phyloP scores from a whole-genome alignment of 345 rosid species.

The Turritis glabra region DNA sequence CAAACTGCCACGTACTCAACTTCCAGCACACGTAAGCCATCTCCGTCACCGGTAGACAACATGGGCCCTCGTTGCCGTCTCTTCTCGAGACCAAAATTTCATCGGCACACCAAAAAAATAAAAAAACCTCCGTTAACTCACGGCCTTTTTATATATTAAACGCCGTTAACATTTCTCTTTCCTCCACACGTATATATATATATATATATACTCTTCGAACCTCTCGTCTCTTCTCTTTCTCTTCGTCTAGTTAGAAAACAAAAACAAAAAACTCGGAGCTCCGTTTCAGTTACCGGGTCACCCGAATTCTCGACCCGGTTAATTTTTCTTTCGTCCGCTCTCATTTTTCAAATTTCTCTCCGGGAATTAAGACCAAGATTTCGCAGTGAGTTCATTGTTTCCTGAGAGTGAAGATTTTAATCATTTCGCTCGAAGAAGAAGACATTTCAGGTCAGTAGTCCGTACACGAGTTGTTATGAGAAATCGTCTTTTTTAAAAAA shows the following conservation, averaged over 20 bases:
- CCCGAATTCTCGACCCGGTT: constrained; percentile 24
- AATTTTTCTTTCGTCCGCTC: background rate
- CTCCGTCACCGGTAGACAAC: constrained; percentile 44
- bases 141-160: constrained; percentile 33
- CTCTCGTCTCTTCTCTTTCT: constrained; percentile 35
- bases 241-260: background rate
- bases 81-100: constrained; percentile 41
- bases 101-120: constrained; percentile 21
- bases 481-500: no score
- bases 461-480: background rate
- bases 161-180: constrained; percentile 44
- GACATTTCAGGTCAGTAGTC: constrained; percentile 32
- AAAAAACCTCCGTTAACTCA: constrained; percentile 51
- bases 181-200: constrained; percentile 52
- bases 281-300: constrained; percentile 31
- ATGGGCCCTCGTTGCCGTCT: constrained; percentile 64
- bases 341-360: constrained; percentile 4
- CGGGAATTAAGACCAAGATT: no score
- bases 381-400: no score
- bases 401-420: no score
- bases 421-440: no score
- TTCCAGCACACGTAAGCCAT: constrained; percentile 55
- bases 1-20: constrained; percentile 40
- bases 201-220: constrained; percentile 22
- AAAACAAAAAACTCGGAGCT: constrained; percentile 34